phyloP scores from a whole-genome alignment of 2,329 filamentous ascomycete genomes.

The Aspergillus fischeri region DNA sequence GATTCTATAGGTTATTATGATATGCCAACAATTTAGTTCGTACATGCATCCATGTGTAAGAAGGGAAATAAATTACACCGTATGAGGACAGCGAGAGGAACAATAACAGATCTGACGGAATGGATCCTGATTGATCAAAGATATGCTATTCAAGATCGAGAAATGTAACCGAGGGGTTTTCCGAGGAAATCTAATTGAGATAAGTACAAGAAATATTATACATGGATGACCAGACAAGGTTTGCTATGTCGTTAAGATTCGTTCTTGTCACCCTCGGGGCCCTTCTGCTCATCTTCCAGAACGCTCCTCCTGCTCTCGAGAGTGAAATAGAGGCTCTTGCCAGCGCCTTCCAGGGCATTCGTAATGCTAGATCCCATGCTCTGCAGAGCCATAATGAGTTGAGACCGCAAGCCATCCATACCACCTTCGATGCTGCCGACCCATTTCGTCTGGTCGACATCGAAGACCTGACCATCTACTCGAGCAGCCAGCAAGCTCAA shows the following conservation, averaged over 20 bases:
- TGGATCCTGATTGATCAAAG: too few species aligned
- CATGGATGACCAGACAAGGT: slow-evolving; percentile 22
- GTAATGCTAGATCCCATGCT: slow-evolving; percentile 74
- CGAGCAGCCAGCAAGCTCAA: slow-evolving; percentile 80
- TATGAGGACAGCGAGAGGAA: too few species aligned
- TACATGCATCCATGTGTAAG: background rate
- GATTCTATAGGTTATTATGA: background rate
- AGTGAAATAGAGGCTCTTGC: slow-evolving; percentile 80
- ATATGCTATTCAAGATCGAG: background rate
- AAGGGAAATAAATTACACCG: too few species aligned
- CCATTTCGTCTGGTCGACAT: slow-evolving; percentile 67
- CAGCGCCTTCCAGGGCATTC: slow-evolving; percentile 70
- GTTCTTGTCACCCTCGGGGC: slow-evolving; percentile 28
- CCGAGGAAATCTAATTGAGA: slow-evolving; percentile 5
- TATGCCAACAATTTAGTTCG: background rate
- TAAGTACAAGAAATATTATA: slow-evolving; percentile 34
- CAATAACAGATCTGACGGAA: too few species aligned
- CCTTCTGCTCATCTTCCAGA: slow-evolving; percentile 67
- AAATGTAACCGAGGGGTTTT: background rate
- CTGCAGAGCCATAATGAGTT: slow-evolving; percentile 78
- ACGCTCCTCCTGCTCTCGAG: slow-evolving; percentile 77
- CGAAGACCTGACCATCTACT: slow-evolving; percentile 80
- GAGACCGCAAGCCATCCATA: slow-evolving; percentile 71
- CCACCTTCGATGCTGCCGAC: slow-evolving; percentile 75
- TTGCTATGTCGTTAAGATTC: slow-evolving; percentile 25